Conservation (phyloP, 306 rosid species). For the Cajanus cajan region DNA sequence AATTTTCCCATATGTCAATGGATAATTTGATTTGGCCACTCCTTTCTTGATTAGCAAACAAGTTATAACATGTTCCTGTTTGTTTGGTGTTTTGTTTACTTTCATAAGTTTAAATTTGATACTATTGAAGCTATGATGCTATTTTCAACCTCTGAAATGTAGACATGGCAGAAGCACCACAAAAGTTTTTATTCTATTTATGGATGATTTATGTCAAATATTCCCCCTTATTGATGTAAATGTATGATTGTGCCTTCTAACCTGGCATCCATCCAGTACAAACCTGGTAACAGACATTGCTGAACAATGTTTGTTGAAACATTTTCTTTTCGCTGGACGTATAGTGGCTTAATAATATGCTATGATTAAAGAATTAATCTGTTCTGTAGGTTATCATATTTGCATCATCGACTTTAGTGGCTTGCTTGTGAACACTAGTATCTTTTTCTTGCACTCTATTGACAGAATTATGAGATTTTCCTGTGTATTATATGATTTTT, state of each 20-base stretch:
- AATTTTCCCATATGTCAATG: slow-evolving; percentile 1
- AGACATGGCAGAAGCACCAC: neutral
- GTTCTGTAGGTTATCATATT: neutral
- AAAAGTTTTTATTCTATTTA: neutral
- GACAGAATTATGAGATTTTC: slow-evolving; percentile 11
- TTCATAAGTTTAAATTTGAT: neutral
- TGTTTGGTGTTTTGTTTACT: neutral
- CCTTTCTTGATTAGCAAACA: neutral
- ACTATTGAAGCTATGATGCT: neutral
- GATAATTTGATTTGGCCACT: neutral
- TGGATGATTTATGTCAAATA: neutral
- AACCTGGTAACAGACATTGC: neutral
- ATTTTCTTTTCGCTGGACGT: neutral
- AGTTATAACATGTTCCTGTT: neutral
- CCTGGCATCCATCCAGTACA: neutral
- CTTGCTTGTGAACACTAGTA: neutral
- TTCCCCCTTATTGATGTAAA: neutral
- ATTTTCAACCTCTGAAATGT: neutral
- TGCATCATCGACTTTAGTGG: neutral
- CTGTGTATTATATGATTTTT: neutral
- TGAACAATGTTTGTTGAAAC: neutral
- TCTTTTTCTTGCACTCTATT: neutral
- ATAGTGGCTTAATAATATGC: neutral
- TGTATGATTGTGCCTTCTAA: neutral
- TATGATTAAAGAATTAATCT: neutral